Percentiles rank a stretch among this genome's conserved stretches.
Evolutionary conservation across 768 basidiomycete genomes (phyloP).

Genomic region (Phylloporus scabripes): DNA sequence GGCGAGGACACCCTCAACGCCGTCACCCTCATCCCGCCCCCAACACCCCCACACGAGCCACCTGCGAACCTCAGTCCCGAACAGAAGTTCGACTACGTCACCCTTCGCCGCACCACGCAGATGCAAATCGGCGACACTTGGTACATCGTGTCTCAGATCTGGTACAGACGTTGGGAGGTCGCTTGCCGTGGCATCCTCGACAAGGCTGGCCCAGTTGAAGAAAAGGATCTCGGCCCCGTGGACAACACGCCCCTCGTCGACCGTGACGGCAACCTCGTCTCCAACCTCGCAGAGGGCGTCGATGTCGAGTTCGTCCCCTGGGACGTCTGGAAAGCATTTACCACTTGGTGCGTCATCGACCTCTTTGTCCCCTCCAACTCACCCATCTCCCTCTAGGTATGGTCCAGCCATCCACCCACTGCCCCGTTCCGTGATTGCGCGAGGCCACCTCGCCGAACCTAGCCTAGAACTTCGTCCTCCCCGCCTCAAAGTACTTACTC

Average conservation of each 20-base stretch:
- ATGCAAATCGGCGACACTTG: slow-evolving; percentile 69
- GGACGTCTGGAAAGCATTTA: slow-evolving; percentile 63
- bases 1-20: slow-evolving; percentile 33
- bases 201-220: slow-evolving; percentile 59
- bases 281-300: slow-evolving; percentile 50
- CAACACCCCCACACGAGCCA: slow-evolving; percentile 22
- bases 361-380: not conserved
- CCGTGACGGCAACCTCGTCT: slow-evolving; percentile 39
- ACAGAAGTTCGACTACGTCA: slow-evolving; percentile 50
- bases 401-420: slow-evolving; percentile 53
- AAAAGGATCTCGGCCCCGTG: slow-evolving; percentile 65
- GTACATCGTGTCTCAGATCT: slow-evolving; percentile 66
- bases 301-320: slow-evolving; percentile 75
- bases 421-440: slow-evolving; percentile 60
- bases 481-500: slow-evolving; percentile 49
- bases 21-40: slow-evolving; percentile 22
- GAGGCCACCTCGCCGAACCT: slow-evolving; percentile 46
- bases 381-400: slow-evolving; percentile 52
- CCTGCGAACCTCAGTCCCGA: slow-evolving; percentile 29
- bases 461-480: slow-evolving; percentile 72
- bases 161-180: slow-evolving; percentile 73
- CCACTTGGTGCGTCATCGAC: slow-evolving; percentile 44
- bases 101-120: slow-evolving; percentile 38
- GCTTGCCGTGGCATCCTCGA: slow-evolving; percentile 65
- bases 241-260: slow-evolving; percentile 68